A percentile compares a stretch with the other conserved stretches of the same genome.
These are phyloP conservation scores for Nakazawaea ishiwadae DNA, from an alignment of 805 yeast species.

Conservation along the genomic window DNA sequence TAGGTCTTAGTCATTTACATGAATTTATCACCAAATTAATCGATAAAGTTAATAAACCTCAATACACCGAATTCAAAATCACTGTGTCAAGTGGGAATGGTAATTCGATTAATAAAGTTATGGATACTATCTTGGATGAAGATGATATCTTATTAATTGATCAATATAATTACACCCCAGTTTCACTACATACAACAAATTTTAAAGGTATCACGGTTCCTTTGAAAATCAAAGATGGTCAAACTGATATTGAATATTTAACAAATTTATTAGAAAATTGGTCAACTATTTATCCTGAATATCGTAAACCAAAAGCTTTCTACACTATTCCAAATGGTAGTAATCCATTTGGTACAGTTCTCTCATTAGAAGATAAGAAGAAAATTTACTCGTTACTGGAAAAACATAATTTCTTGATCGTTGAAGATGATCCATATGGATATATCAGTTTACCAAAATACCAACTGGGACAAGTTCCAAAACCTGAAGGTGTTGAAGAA, in stretches of 20 bases:
- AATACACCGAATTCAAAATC: constrained; percentile 41
- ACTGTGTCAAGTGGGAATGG: constrained; percentile 48
- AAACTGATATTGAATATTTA: constrained; percentile 43
- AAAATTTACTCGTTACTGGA: constrained; percentile 42
- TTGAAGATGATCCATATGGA: constrained; percentile 61
- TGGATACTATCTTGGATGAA: constrained; percentile 43
- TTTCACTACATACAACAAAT: constrained; percentile 33
- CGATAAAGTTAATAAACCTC: constrained; percentile 38
- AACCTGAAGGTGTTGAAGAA: constrained; percentile 28
- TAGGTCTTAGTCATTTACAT: constrained; percentile 17
- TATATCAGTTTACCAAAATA: constrained; percentile 40
- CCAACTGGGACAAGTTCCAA: constrained; percentile 26
- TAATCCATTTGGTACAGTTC: constrained; percentile 48
- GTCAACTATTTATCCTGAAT: constrained; percentile 37
- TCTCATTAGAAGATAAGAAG: constrained; percentile 34
- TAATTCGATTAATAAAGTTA: constrained; percentile 49
- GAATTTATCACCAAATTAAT: constrained; percentile 36
- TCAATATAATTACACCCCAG: constrained; percentile 54
- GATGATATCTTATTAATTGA: constrained; percentile 50
- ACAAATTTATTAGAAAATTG: constrained; percentile 44
- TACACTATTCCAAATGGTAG: constrained; percentile 58
- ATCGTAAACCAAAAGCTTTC: constrained; percentile 43
- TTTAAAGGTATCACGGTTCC: constrained; percentile 46
- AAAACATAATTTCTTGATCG: constrained; percentile 44
- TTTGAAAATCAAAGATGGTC: constrained; percentile 28